Base-by-base conservation (phyloP, 176 grass and related monocot genomes). In the Bonia amplexicaulis region DNA sequence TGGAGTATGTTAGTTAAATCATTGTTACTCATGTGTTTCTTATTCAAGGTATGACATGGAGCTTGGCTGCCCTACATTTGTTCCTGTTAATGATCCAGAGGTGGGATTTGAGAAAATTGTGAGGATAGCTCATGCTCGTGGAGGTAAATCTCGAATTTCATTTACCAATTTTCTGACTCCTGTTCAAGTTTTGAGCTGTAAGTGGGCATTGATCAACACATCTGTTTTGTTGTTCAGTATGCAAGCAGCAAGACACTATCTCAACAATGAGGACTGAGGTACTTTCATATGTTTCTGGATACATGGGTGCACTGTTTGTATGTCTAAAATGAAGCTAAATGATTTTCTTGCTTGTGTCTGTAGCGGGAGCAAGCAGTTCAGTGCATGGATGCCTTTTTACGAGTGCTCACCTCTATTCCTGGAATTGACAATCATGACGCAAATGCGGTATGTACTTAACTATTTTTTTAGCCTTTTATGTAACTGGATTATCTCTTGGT, bases 71-170 rank as follows among this genome's bases (percentile, higher is more conserved):
- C 91, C 91, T 86, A 92, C 89, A 6, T 94, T 97, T 81, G 71
- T 97, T 13, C 94, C 82, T 57, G 89, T 97, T 29, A 76, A 19
- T 75, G 85, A 92, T 90, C 91, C 82, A 16, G 91, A 90, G 85
- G 93, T 97, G 87, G 82, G 94, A 68, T 97, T 97, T 41, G 89
- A 97, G 85, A 97, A 92, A 66, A 90, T 97, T 70, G 87, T 97
- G 12, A 97, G 87, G 66, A 97, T 94, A 84, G 89, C 94, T 82
- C 85, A 92, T 88, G 70, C 89, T 82, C 85, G 71, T 73, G 94
- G 94, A 64, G 94, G 91, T 90, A 90, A 88, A 64, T 53, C 40
- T 74, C 59, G 74, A 23, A 39, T 54, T 87, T 76, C 37, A 49
- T 46, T 71, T 25, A 37, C 57, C 12, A 49, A 60, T 26, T 42